Conservation (phyloP, 345 rosid genomes). For the Microthlaspi erraticum region DNA sequence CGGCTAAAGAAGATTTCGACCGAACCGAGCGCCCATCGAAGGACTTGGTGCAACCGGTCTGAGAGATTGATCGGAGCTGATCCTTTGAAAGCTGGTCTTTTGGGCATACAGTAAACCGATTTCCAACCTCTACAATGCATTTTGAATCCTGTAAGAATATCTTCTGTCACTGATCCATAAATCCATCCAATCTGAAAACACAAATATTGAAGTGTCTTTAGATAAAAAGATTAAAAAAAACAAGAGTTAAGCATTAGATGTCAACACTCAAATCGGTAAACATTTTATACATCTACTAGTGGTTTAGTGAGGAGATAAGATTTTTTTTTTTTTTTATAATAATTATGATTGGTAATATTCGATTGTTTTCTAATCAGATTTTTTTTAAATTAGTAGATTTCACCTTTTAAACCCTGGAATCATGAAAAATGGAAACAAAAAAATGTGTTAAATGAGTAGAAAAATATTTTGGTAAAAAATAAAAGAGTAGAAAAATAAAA, state of each 20-base stretch:
- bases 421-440: no score
- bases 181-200: conserved; percentile 89
- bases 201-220: background rate
- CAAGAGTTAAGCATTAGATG: background rate
- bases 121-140: conserved; percentile 99
- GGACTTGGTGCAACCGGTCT: conserved; percentile 90
- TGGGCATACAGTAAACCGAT: conserved; percentile 84
- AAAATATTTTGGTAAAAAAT: no score
- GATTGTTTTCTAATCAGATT: no score
- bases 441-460: no score
- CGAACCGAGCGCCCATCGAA: conserved; percentile 96
- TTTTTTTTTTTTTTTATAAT: no score
- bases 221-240: background rate
- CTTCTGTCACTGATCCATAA: conserved; percentile 91
- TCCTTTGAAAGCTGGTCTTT: conserved; percentile 87
- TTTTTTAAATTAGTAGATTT: no score
- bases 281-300: no score
- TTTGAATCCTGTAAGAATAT: conserved; percentile 86
- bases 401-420: no score
- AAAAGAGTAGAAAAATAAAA: no score
- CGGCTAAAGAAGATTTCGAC: conserved; percentile 96
- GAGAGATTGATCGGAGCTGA: conserved; percentile 97
- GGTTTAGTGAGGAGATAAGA: no score
- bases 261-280: background rate
- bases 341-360: no score